Percentiles rank a stretch among this genome's conserved stretches.
Conservation (phyloP, 208 protist genomes). For the Polymyxa betae region DNA sequence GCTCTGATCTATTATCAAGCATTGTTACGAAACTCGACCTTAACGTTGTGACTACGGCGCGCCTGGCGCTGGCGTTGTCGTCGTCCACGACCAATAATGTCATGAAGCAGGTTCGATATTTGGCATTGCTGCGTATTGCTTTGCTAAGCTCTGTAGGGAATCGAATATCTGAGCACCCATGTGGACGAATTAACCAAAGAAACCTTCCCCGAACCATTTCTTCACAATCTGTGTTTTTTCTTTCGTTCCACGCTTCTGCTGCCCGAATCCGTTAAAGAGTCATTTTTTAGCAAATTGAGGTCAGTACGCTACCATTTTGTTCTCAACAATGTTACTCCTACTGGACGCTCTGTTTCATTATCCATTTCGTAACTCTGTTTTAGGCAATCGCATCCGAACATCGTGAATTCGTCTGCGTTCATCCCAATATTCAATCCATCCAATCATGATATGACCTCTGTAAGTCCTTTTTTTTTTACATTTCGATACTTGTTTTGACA, state of each 20-base stretch:
- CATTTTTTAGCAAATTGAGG: not conserved
- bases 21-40: not conserved
- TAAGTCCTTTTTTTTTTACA: not conserved
- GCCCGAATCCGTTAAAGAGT: not conserved
- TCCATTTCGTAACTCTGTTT: not conserved
- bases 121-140: not conserved
- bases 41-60: not conserved
- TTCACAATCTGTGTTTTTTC: not conserved
- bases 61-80: not conserved
- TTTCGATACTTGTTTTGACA: not conserved
- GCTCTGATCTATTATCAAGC: not conserved
- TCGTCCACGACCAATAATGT: not conserved
- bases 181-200: not conserved
- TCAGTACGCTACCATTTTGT: not conserved
- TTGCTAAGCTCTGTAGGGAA: not conserved
- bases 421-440: not conserved
- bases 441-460: not conserved
- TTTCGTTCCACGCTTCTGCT: not conserved
- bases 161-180: not conserved
- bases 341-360: not conserved
- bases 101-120: slow-evolving; percentile 1
- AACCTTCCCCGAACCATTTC: slow-evolving; percentile 1
- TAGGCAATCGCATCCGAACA: not conserved
- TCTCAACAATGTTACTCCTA: not conserved
- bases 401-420: not conserved